Conservation (phyloP, 176 grass and related monocot species). For the Avena insularis region DNA sequence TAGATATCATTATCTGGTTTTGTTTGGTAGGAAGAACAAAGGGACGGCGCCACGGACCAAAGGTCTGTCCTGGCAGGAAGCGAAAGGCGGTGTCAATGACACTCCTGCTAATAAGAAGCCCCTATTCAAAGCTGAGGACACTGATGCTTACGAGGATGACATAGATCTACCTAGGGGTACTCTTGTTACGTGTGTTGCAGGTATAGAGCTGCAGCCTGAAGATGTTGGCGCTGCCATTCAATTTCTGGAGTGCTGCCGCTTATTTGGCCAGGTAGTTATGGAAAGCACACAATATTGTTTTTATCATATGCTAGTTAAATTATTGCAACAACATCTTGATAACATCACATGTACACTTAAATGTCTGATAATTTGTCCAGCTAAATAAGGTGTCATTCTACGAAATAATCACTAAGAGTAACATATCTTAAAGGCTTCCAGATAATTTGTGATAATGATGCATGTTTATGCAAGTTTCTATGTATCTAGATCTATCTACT, state of each 20-base stretch:
- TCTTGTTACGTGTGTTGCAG: slow-evolving; percentile 49
- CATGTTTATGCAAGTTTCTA: slow-evolving; percentile 5
- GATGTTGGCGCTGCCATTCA: slow-evolving; percentile 71
- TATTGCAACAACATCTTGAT: not conserved
- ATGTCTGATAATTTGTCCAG: not conserved
- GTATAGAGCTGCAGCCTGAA: slow-evolving; percentile 49
- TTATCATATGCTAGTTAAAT: not conserved
- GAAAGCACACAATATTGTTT: not conserved
- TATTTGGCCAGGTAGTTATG: slow-evolving; percentile 68
- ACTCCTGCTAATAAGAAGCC: not conserved
- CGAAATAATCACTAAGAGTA: not conserved
- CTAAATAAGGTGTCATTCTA: not conserved
- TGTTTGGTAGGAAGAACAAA: slow-evolving; percentile 70
- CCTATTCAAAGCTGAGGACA: not conserved
- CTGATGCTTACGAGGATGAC: slow-evolving; percentile 18
- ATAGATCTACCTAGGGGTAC: slow-evolving; percentile 58
- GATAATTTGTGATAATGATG: slow-evolving; percentile 10
- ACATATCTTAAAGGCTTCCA: not conserved
- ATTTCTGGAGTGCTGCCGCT: slow-evolving; percentile 73
- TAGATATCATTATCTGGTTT: slow-evolving; percentile 16
- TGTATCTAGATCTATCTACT: not conserved
- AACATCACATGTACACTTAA: not conserved
- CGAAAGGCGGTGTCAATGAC: slow-evolving; percentile 16
- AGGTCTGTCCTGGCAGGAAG: slow-evolving; percentile 66
- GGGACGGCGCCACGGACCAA: slow-evolving; percentile 74